Base-by-base conservation (phyloP, 495 filamentous ascomycete genomes). In the Hyaloscypha hepaticicola region DNA sequence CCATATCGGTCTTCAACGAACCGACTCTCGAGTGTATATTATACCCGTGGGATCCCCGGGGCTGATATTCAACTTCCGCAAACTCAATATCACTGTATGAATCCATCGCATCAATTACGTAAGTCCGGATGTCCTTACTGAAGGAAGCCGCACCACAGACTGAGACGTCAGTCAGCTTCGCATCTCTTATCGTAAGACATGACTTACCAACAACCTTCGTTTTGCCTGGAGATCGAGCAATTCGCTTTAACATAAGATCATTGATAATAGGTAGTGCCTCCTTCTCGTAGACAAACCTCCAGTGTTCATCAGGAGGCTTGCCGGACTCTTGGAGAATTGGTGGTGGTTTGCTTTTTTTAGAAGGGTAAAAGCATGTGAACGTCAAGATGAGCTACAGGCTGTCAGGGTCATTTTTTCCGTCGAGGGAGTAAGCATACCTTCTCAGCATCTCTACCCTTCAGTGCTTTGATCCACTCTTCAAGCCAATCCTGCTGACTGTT, bases 401-500 rank as follows among this genome's bases (percentile, higher is more conserved):
- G n/a, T n/a, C n/a, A n/a, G n/a, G n/a, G n/a, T n/a, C n/a, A n/a
- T n/a, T n/a, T n/a, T n/a, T n/a, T n/a, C n/a, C n/a, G n/a, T n/a
- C n/a, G n/a, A n/a, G n/a, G n/a, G n/a, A n/a, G n/a, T n/a, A 60
- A n/a, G n/a, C n/a, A n/a, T n/a, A n/a, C n/a, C n/a, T n/a, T n/a
- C n/a, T n/a, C n/a, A n/a, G n/a, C n/a, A n/a, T n/a, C n/a, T n/a
- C n/a, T n/a, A n/a, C n/a, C n/a, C n/a, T n/a, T n/a, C n/a, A n/a
- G n/a, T n/a, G n/a, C n/a, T n/a, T n/a, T n/a, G n/a, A n/a, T n/a
- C n/a, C n/a, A n/a, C n/a, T n/a, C n/a, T n/a, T n/a, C n/a, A n/a
- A n/a, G n/a, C 58, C 63, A 66, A 3, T 66, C 48, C 24, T 53
- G 11, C 22, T 66, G 56, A 19, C 1, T 3, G 41, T 66, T 66